These are phyloP conservation scores for Rhizopogon rudus DNA, from an alignment of 768 basidiomycete genomes.

Conservation along the genomic window DNA sequence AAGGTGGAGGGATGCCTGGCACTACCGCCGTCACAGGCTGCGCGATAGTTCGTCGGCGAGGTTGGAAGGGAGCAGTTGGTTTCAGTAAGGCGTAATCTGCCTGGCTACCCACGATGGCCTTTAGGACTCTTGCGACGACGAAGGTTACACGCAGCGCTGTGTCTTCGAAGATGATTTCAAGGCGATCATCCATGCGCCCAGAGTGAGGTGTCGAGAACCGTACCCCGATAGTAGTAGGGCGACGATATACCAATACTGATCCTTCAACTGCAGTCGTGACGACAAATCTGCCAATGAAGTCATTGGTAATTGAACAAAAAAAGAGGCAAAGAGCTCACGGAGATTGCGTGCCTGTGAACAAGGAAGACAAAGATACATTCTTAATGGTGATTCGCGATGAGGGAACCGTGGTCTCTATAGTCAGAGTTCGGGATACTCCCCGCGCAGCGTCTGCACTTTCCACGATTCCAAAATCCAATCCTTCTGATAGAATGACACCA, in stretches of 20 bases:
- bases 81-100: constrained; percentile 46
- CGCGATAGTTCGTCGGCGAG: constrained; percentile 9
- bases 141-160: constrained; percentile 30
- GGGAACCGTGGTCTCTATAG: constrained; percentile 9
- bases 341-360: not conserved
- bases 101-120: constrained; percentile 42
- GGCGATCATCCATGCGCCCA: constrained; percentile 42
- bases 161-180: constrained; percentile 45
- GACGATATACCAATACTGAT: not conserved
- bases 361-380: constrained; percentile 6
- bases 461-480: constrained; percentile 48
- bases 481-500: constrained; percentile 39
- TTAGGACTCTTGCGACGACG: constrained; percentile 40
- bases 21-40: constrained; percentile 15
- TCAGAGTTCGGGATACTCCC: constrained; percentile 8
- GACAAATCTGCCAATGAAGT: not conserved
- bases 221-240: constrained; percentile 8
- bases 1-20: constrained; percentile 16
- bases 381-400: constrained; percentile 8
- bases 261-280: not conserved
- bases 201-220: constrained; percentile 19
- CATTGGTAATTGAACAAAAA: not conserved
- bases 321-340: not conserved
- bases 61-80: constrained; percentile 40
- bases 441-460: constrained; percentile 27